Evolutionary conservation across 2,329 filamentous ascomycete genomes (phyloP), one percentile per base, ranked within the genome.

Genomic region (Hysterium pulicare): DNA sequence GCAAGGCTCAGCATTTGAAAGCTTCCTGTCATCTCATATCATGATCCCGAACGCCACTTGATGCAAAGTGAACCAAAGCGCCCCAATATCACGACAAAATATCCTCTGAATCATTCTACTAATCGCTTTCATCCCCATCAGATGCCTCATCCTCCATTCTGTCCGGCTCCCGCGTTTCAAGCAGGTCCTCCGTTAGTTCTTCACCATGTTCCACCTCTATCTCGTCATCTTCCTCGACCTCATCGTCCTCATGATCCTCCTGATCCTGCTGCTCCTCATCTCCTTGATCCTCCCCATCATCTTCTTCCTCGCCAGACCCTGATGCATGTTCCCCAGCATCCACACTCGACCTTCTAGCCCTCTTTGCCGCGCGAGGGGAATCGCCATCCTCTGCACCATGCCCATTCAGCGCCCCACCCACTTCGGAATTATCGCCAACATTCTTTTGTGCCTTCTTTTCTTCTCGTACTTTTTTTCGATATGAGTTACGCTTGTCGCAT

Each of bases 401-500:
- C 4, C 55, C 58, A 42, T 59, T 60, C 13, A 42, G 33, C 9
- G 42, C 33, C 13, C 34, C 33, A 23, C 28, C 9, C 22, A 24
- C 22, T 11, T 35, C 47, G 45, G 37, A 46, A 46, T 19, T 50
- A 49, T 43, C 51, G 37, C 42, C 45, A 4, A 44, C 41, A 15
- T 54, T 53, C 26, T 57, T 54, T 17, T 44, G 38, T 23, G 58
- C 58, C 40, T 61, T 67, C 66, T 85, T 87, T 40, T 82, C 79
- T 40, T 81, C 83, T 26, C 82, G 81, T 15, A 84, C 78, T 55
- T 84, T 86, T 55, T 82, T 79, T 40, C 84, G 78, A 68, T 88
- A 87, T 13, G 77, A 81, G 52, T 83, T 87, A 40, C 85, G 82
- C 69, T 90, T 90, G 43, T 84, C 82, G 16, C 83, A 81, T 62